These are phyloP conservation scores for Cutaneotrichosporon sp. DNA, from an alignment of 1,284 basidiomycete genomes.

Conservation along the genomic window DNA sequence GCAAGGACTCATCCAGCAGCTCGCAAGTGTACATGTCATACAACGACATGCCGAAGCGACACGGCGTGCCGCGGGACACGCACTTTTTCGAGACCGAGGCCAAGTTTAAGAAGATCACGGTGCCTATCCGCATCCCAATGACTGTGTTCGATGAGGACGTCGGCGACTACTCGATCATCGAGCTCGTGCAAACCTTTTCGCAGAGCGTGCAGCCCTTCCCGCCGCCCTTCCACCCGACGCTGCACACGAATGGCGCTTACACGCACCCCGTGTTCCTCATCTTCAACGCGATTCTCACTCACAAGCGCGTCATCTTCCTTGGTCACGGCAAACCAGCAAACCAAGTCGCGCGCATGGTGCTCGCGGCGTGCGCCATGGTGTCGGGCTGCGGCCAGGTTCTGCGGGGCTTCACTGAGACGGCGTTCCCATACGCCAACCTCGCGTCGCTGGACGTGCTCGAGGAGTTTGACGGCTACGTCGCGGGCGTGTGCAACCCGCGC, in stretches of 20 bases:
- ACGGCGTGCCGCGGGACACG: conserved; percentile 70
- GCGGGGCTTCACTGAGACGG: conserved; percentile 78
- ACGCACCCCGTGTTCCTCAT: conserved; percentile 92
- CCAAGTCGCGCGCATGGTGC: conserved; percentile 82
- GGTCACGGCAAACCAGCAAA: conserved; percentile 82
- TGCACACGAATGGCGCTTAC: conserved; percentile 84
- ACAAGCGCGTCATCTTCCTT: conserved; percentile 90
- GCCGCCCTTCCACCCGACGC: conserved; percentile 81
- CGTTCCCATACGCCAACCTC: conserved; percentile 91
- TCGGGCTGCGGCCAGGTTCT: conserved; percentile 83
- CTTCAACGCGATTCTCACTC: conserved; percentile 90
- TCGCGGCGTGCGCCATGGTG: conserved; percentile 87
- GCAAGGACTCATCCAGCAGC: conserved; percentile 21
- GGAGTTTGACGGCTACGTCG: conserved; percentile 83
- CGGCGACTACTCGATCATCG: conserved; percentile 94
- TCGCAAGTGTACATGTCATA: conserved; percentile 16
- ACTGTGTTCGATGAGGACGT: conserved; percentile 88
- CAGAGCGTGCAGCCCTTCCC: conserved; percentile 61
- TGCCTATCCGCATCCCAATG: conserved; percentile 84
- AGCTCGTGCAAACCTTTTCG: conserved; percentile 84
- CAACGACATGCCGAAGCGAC: conserved; percentile 16
- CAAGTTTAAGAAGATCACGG: conserved; percentile 68
- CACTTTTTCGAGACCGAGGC: conserved; percentile 87
- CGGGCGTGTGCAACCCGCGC: conserved; percentile 93
- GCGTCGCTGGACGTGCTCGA: conserved; percentile 86